These are phyloP conservation scores for Myxozyma mucilagina DNA, from an alignment of 805 yeast genomes.

Conservation along the genomic window DNA sequence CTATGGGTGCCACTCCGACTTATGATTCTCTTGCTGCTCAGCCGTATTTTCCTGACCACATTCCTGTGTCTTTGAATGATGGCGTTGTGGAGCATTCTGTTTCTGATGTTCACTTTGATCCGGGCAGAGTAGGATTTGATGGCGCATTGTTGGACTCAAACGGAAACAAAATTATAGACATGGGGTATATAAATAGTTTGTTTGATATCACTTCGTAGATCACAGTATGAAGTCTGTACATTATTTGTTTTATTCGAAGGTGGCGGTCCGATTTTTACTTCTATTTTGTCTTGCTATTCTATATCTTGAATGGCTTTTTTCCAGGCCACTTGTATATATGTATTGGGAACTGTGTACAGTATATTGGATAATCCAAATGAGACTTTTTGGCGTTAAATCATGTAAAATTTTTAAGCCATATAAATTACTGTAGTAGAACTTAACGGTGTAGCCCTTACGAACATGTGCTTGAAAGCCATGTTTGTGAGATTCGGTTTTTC, in stretches of 20 bases:
- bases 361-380: too few species aligned
- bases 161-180: conserved; percentile 9
- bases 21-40: too few species aligned
- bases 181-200: conserved; percentile 15
- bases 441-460: too few species aligned
- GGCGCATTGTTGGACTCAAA: conserved; percentile 5
- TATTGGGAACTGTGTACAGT: background rate
- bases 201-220: conserved; percentile 15
- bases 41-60: background rate
- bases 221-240: too few species aligned
- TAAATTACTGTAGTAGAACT: too few species aligned
- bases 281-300: background rate
- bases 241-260: background rate
- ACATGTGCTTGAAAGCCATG: too few species aligned
- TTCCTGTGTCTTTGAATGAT: background rate
- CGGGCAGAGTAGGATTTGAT: background rate
- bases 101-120: background rate
- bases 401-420: too few species aligned
- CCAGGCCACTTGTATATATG: background rate
- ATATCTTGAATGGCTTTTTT: too few species aligned
- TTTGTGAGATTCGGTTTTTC: too few species aligned
- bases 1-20: too few species aligned
- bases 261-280: background rate
- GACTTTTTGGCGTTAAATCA: too few species aligned
- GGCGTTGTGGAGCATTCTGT: background rate